Percentiles rank a stretch among this genome's conserved stretches.
phyloP scores from a whole-genome alignment of 2,329 filamentous ascomycete species.

The Aureobasidium sp. region DNA sequence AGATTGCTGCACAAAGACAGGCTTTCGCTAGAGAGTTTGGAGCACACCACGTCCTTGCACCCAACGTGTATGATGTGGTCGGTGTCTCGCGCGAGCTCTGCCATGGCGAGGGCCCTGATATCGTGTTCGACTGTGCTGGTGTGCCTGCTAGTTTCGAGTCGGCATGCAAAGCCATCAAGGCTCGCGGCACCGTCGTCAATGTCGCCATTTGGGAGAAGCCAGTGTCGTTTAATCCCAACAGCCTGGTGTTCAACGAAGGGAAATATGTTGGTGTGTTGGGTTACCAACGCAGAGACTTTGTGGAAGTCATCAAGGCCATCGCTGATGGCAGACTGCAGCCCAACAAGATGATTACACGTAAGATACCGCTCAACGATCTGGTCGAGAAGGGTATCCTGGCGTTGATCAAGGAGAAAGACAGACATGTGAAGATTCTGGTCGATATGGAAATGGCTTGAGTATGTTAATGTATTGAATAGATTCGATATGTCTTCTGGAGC shows the following conservation, averaged over 20 bases:
- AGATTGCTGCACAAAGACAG: conserved; percentile 33
- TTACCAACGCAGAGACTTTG: conserved; percentile 20
- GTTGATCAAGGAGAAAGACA: conserved; percentile 18
- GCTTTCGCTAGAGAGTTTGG: conserved; percentile 15
- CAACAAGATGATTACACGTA: conserved; percentile 19
- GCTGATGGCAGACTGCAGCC: conserved; percentile 16
- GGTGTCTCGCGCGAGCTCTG: conserved; percentile 11
- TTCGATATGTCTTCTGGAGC: not conserved
- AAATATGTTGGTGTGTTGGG: conserved; percentile 18
- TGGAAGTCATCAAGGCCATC: conserved; percentile 18
- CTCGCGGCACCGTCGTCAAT: conserved; percentile 20
- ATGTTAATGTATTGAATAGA: not conserved
- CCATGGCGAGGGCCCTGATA: conserved; percentile 13
- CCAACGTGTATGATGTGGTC: conserved; percentile 10
- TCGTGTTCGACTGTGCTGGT: conserved; percentile 18
- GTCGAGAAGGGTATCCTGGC: conserved; percentile 19
- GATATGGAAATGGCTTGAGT: conserved; percentile 10
- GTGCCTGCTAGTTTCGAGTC: conserved; percentile 16
- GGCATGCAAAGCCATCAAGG: conserved; percentile 16
- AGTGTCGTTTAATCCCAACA: conserved; percentile 18
- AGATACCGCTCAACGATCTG: conserved; percentile 17
- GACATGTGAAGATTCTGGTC: conserved; percentile 20
- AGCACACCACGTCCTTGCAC: conserved; percentile 17
- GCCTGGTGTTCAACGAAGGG: conserved; percentile 17
- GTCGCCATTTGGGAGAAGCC: conserved; percentile 20